phyloP scores from a whole-genome alignment of 495 filamentous ascomycete genomes.

The Ascodesmis nigricans region DNA sequence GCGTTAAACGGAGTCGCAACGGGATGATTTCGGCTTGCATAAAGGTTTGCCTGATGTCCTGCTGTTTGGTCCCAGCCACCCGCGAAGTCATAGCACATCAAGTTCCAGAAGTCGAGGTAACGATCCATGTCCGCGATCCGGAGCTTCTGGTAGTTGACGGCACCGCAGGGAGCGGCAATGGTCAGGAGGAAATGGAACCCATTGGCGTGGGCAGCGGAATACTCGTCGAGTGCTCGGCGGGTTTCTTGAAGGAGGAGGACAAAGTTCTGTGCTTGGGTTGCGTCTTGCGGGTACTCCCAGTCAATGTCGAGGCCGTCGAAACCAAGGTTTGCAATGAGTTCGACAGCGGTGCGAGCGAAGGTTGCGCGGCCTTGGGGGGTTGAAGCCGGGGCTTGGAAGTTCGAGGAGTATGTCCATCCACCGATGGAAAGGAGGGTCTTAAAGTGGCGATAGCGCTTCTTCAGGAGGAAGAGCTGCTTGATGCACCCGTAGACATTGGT shows the following conservation, averaged over 20 bases:
- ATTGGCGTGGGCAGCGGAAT: slow-evolving; percentile 28
- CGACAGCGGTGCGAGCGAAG: slow-evolving; percentile 47
- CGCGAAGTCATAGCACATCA: slow-evolving; percentile 62
- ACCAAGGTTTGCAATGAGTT: slow-evolving; percentile 42
- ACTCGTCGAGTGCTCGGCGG: slow-evolving; percentile 41
- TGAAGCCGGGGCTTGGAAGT: slow-evolving; percentile 56
- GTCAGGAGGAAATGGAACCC: slow-evolving; percentile 49
- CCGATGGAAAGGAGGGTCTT: slow-evolving; percentile 87
- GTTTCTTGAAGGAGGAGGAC: slow-evolving; percentile 47
- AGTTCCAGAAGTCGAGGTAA: slow-evolving; percentile 65
- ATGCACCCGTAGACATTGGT: slow-evolving; percentile 75
- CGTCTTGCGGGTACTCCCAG: slow-evolving; percentile 41
- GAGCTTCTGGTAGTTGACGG: slow-evolving; percentile 46
- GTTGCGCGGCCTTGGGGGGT: slow-evolving; percentile 35
- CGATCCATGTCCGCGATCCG: slow-evolving; percentile 45
- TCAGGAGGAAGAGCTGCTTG: slow-evolving; percentile 84
- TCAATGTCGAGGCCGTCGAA: slow-evolving; percentile 41
- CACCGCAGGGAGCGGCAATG: slow-evolving; percentile 39
- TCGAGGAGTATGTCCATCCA: slow-evolving; percentile 84
- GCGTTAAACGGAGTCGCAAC: slow-evolving; percentile 46
- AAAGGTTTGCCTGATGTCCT: slow-evolving; percentile 61
- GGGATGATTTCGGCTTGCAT: slow-evolving; percentile 29
- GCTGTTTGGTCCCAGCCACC: slow-evolving; percentile 46
- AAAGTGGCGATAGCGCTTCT: slow-evolving; percentile 66
- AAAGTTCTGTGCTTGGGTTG: slow-evolving; percentile 40